Evolutionary conservation across 2,329 filamentous ascomycete species (phyloP).

Genomic region (Colletotrichum agaves): DNA sequence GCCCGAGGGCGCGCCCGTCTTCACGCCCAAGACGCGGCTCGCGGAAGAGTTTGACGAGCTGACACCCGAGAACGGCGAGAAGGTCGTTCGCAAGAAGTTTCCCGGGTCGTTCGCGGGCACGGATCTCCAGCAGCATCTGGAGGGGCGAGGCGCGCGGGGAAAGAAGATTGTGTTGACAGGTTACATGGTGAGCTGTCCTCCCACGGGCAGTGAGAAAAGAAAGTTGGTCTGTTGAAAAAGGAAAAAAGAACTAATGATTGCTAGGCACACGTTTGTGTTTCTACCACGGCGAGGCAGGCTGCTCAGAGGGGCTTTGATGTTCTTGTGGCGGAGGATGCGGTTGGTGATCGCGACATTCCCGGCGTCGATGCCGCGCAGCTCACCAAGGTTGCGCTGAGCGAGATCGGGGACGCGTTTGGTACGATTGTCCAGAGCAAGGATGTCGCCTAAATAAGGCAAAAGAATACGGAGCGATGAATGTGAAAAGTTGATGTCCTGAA

Average conservation of each 20-base stretch:
- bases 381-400: constrained; percentile 60
- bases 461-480: no score
- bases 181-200: constrained; percentile 60
- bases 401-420: constrained; percentile 72
- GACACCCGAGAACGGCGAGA: constrained; percentile 63
- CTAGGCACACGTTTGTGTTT: constrained; percentile 74
- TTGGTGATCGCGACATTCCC: constrained; percentile 75
- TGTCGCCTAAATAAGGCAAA: constrained; percentile 32
- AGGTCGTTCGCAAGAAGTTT: constrained; percentile 66
- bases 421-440: constrained; percentile 61
- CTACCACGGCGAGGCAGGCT: constrained; percentile 70
- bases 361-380: constrained; percentile 67
- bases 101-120: constrained; percentile 72
- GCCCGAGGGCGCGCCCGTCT: constrained; percentile 71
- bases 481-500: no score
- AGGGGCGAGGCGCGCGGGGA: constrained; percentile 57
- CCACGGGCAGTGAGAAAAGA: no score
- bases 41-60: constrained; percentile 71
- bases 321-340: constrained; percentile 67
- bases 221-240: no score
- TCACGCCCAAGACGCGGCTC: constrained; percentile 70
- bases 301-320: constrained; percentile 72
- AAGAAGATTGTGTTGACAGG: constrained; percentile 72
- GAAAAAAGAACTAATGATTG: neutral
- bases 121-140: constrained; percentile 63